Evolutionary conservation across 306 rosid species (phyloP).

Genomic region (Gleditsia sinensis): DNA sequence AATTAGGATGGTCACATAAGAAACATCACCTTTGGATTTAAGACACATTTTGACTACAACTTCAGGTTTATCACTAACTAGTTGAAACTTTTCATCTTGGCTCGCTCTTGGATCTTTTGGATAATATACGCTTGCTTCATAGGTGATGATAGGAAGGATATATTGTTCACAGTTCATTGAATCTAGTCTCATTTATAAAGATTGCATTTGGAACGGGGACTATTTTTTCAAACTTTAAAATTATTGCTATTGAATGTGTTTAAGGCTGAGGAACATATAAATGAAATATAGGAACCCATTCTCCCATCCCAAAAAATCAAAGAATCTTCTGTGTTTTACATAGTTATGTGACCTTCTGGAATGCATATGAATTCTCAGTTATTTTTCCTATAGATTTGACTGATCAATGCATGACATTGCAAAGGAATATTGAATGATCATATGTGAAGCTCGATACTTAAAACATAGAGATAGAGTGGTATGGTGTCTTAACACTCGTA

Average conservation of each 20-base stretch:
- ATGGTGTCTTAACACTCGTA: too few relatives aligned
- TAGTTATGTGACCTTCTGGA: neutral
- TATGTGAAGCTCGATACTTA: neutral
- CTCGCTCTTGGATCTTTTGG: neutral
- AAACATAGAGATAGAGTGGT: too few relatives aligned
- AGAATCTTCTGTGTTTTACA: neutral
- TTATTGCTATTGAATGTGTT: neutral
- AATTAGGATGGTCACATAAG: neutral
- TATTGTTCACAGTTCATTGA: neutral
- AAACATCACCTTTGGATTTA: neutral
- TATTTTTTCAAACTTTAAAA: neutral
- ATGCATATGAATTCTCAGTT: neutral
- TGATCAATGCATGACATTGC: neutral
- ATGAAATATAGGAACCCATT: neutral
- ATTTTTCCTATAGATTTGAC: neutral
- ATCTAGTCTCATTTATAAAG: neutral
- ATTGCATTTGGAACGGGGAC: neutral
- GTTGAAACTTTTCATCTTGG: neutral
- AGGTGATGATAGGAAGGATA: neutral
- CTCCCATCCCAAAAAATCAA: neutral
- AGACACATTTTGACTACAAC: neutral
- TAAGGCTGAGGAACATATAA: constrained; percentile 9
- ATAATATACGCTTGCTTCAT: neutral
- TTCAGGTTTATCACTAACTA: neutral
- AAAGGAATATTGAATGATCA: too few relatives aligned